Base-by-base conservation (phyloP, 2,329 filamentous ascomycete genomes). In the Phyllosticta paracitricarpa region DNA sequence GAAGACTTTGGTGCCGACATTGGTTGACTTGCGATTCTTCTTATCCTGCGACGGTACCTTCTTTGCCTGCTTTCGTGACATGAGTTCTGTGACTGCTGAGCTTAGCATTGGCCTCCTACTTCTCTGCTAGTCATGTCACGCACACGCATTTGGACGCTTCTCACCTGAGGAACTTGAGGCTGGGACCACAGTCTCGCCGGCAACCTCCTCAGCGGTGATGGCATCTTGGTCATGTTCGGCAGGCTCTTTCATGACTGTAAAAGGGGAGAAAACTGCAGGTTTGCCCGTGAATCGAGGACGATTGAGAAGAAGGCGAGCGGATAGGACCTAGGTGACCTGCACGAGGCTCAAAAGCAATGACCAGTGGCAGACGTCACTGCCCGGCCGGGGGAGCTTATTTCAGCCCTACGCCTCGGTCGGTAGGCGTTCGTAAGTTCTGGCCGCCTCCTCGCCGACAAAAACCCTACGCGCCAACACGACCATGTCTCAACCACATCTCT, bases 21-120 rank as follows among this genome's bases (percentile, higher is more conserved):
- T 61, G 61, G 63, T 61, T 54, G 61, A 61, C 52, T 63, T 51
- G 25, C 54, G 56, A 25, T 33, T 33, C 53, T 40, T 25, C 22
- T 57, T 54, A 6, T 48, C 40, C 5, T 54, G 22, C 9, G 19
- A 24, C 1, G 59, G 25, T 22, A 51, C 9, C 60, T 63, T 26
- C 61, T 73, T 76, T 24, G 69, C 67, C 58, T 74, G 72, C 65
- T 76, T 76, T 7, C 76, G 67, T 33, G 66, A 65, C 77, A 79
- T 78, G 62, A 79, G 71, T 68, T 78, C 75, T 75, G 75, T 70
- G 70, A 79, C 77, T 79, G 68, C 64, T 48, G 12, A 24, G n/a
- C 55, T 62, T 33, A 62, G 55, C 22, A 30, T 26, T 28, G 51
- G 28, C 3, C 26, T 55, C 17, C 19, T 33, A n/a, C 40, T n/a